A percentile compares a stretch with the other conserved stretches of the same genome.
Evolutionary conservation across 1,284 basidiomycete genomes (phyloP).

Genomic region (Cryptococcus sp.): DNA sequence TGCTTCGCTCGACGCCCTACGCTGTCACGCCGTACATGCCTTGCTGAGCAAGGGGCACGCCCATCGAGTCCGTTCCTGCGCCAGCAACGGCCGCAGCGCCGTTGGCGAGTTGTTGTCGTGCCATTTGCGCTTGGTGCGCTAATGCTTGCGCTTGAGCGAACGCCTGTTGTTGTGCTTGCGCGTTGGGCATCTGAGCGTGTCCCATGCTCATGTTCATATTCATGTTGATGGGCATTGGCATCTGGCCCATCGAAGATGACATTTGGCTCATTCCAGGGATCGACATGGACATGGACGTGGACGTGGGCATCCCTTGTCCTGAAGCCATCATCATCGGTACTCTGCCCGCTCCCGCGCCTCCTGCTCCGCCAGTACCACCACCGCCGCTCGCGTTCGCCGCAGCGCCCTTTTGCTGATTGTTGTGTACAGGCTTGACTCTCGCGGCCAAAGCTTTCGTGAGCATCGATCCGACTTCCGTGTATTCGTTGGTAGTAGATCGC

Average conservation of each 20-base stretch:
- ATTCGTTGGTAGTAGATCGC: conserved; percentile 28
- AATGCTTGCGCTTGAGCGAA: background rate
- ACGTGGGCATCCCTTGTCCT: no score
- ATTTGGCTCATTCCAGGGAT: background rate
- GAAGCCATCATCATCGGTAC: background rate
- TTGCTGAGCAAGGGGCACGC: no score
- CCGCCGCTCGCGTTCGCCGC: background rate
- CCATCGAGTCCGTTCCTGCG: no score
- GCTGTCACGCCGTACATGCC: no score
- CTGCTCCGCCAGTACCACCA: background rate
- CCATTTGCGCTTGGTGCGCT: background rate
- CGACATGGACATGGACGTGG: no score
- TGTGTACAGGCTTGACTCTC: background rate
- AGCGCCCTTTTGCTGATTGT: background rate
- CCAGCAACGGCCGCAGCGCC: no score
- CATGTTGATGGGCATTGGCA: background rate
- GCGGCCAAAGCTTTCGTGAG: conserved; percentile 44
- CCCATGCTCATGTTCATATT: conserved; percentile 5
- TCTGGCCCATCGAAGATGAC: background rate
- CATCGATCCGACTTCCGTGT: conserved; percentile 37
- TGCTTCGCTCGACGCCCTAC: no score
- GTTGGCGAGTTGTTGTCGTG: no score
- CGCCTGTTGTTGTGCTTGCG: background rate
- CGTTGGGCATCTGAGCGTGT: background rate
- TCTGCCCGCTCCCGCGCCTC: background rate